A percentile compares a stretch with the other conserved stretches of the same genome.
These are phyloP conservation scores for Talaromyces ruber DNA, from an alignment of 495 filamentous ascomycete species.

Conservation along the genomic window DNA sequence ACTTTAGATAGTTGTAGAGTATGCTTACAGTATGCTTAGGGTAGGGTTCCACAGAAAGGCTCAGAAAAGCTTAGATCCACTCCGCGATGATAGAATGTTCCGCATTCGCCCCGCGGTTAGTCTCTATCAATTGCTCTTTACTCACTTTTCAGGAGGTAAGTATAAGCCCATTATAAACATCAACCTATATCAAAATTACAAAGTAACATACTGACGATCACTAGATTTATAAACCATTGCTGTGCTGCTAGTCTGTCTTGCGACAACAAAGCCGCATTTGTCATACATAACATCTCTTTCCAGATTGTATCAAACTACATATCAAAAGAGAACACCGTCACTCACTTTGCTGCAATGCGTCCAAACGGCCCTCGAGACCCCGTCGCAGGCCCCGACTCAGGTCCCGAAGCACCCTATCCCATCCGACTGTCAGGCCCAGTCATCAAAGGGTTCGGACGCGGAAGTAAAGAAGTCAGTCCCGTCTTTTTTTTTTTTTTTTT, in stretches of 20 bases:
- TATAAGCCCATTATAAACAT: background rate
- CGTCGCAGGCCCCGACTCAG: conserved; percentile 58
- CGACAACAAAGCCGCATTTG: background rate
- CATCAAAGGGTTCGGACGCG: conserved; percentile 88
- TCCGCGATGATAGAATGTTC: background rate
- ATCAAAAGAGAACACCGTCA: background rate
- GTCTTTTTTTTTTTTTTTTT: background rate
- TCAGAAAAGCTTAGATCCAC: background rate
- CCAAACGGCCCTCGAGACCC: conserved; percentile 44
- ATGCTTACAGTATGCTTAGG: background rate
- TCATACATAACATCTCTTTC: background rate
- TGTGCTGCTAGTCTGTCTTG: background rate
- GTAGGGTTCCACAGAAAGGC: background rate
- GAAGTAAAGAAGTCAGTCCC: conserved; percentile 65
- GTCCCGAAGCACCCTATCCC: conserved; percentile 72
- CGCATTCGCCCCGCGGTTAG: background rate
- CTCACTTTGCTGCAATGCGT: conserved; percentile 18
- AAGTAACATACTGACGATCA: background rate
- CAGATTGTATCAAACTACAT: background rate
- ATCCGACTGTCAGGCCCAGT: conserved; percentile 73
- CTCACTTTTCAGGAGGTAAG: background rate
- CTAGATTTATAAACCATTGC: background rate
- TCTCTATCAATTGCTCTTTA: background rate
- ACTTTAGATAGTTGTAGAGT: background rate
- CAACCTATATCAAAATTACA: too few relatives aligned